Percentiles rank a stretch among this genome's conserved stretches.
Evolutionary conservation across 2,329 filamentous ascomycete species (phyloP).

Genomic region (Trichoderma koningii): DNA sequence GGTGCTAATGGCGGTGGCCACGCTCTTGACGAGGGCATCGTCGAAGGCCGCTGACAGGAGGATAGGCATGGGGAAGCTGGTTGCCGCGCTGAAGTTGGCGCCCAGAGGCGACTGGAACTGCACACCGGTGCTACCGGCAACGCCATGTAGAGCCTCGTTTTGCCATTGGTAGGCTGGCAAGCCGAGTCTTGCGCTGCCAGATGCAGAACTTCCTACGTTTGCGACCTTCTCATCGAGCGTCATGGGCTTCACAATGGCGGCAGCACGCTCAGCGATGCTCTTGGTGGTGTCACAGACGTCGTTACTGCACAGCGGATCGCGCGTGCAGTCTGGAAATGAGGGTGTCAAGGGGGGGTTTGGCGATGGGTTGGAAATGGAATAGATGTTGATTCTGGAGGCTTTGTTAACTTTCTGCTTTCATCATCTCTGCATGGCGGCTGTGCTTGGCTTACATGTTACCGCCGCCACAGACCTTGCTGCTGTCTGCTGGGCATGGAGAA

Average conservation of each 20-base stretch:
- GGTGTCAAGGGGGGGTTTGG: slow-evolving; percentile 26
- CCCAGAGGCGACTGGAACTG: slow-evolving; percentile 34
- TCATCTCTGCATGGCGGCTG: not conserved
- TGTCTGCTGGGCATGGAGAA: slow-evolving; percentile 25
- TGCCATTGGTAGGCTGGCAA: slow-evolving; percentile 63
- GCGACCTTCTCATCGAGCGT: slow-evolving; percentile 40
- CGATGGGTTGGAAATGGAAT: slow-evolving; percentile 25
- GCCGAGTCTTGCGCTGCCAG: slow-evolving; percentile 56
- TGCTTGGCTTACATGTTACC: slow-evolving; percentile 24
- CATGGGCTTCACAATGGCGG: slow-evolving; percentile 38
- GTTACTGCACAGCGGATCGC: slow-evolving; percentile 36
- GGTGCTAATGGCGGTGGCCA: slow-evolving; percentile 58
- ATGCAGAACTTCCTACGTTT: slow-evolving; percentile 33
- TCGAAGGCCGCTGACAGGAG: slow-evolving; percentile 64
- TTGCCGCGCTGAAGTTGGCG: slow-evolving; percentile 56
- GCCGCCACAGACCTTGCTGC: slow-evolving; percentile 27
- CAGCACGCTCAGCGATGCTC: slow-evolving; percentile 34
- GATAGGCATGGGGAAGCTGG: slow-evolving; percentile 67
- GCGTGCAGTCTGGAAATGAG: slow-evolving; percentile 34
- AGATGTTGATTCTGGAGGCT: slow-evolving; percentile 28
- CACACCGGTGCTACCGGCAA: slow-evolving; percentile 57
- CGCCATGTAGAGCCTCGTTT: slow-evolving; percentile 64
- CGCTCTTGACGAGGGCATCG: slow-evolving; percentile 58
- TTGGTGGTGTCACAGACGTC: slow-evolving; percentile 51
- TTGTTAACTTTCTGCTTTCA: not conserved